phyloP scores from a whole-genome alignment of 1,284 basidiomycete species.

The Ceratobasidium sp. region DNA sequence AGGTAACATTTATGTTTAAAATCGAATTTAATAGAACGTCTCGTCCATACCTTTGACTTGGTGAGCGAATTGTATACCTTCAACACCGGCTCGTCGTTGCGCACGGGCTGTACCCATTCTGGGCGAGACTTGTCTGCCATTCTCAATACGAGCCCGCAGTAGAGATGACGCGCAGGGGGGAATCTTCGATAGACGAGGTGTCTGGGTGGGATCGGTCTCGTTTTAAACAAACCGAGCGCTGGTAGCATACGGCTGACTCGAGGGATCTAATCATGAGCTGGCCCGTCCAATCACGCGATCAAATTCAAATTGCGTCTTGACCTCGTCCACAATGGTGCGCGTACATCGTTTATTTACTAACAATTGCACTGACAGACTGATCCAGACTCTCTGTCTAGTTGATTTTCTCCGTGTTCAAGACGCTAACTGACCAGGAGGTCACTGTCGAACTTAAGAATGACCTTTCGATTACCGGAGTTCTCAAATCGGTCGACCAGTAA shows the following conservation, averaged over 20 bases:
- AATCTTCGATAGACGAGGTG: not conserved
- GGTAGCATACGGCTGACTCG: constrained; percentile 33
- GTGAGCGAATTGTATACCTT: constrained; percentile 97
- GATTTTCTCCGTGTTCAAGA: constrained; percentile 99
- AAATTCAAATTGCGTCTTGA: constrained; percentile 29
- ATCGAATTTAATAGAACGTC: constrained; percentile 10
- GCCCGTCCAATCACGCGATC: constrained; percentile 20
- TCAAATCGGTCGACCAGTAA: constrained; percentile 98
- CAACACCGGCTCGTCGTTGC: constrained; percentile 60
- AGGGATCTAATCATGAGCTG: constrained; percentile 16
- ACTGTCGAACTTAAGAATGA: constrained; percentile 99
- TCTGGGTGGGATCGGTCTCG: not conserved
- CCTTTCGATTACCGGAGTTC: constrained; percentile 93
- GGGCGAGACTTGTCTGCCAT: constrained; percentile 50
- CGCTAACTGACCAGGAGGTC: constrained; percentile 95
- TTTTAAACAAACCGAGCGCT: constrained; percentile 16
- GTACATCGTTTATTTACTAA: not conserved
- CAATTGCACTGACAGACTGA: constrained; percentile 35
- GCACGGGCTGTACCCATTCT: constrained; percentile 55
- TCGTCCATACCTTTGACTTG: constrained; percentile 76
- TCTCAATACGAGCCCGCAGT: not conserved
- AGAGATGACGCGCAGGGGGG: not conserved
- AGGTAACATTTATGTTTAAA: constrained; percentile 44
- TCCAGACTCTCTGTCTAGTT: constrained; percentile 63
- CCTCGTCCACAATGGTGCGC: constrained; percentile 37